Evolutionary conservation across 2,329 filamentous ascomycete genomes (phyloP).

Genomic region (Aspergillus puulaauensis): DNA sequence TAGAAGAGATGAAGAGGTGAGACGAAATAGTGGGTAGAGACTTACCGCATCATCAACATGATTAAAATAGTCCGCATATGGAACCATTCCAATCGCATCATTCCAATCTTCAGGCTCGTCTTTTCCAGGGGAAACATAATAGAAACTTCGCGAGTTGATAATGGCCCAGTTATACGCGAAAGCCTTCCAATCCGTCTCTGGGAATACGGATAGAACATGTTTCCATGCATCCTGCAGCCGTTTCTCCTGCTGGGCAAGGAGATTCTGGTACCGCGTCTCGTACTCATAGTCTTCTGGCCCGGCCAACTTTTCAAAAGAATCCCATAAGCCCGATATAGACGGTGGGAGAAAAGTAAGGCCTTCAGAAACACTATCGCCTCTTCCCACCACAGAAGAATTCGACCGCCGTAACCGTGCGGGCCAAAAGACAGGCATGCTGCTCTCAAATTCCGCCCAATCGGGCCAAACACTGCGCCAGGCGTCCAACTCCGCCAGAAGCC

Average conservation of each 20-base stretch:
- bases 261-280: slow-evolving; percentile 33
- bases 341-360: slow-evolving; percentile 28
- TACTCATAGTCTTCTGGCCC: slow-evolving; percentile 24
- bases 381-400: neutral
- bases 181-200: slow-evolving; percentile 35
- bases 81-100: slow-evolving; percentile 41
- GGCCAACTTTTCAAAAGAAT: slow-evolving; percentile 19
- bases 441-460: slow-evolving; percentile 56
- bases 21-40: neutral
- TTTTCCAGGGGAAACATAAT: slow-evolving; percentile 48
- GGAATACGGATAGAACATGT: slow-evolving; percentile 40
- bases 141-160: slow-evolving; percentile 60
- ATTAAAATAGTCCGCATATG: slow-evolving; percentile 45
- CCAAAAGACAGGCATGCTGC: slow-evolving; percentile 60
- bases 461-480: slow-evolving; percentile 70
- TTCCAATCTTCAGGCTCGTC: slow-evolving; percentile 33
- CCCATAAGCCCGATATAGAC: slow-evolving; percentile 38
- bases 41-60: slow-evolving; percentile 37
- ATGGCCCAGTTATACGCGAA: slow-evolving; percentile 59
- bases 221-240: slow-evolving; percentile 55
- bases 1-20: neutral
- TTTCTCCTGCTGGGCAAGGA: slow-evolving; percentile 51
- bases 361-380: neutral
- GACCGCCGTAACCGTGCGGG: slow-evolving; percentile 40
- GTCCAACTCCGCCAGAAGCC: slow-evolving; percentile 47